These are phyloP conservation scores for Acacia confusa DNA, from an alignment of 306 rosid genomes.

Conservation along the genomic window DNA sequence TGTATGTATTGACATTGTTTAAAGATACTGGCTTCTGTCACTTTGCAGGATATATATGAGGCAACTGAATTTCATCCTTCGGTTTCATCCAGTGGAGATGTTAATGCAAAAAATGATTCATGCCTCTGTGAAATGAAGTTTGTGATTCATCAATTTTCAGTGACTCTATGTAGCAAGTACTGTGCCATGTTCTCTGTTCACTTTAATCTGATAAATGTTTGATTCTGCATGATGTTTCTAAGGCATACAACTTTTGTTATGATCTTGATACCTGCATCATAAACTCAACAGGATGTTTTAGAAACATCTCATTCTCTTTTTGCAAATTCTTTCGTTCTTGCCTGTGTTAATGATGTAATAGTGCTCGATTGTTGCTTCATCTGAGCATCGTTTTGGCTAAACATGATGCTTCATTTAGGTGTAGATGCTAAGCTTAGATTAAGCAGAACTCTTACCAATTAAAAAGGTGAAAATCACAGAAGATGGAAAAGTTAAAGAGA, in stretches of 20 bases:
- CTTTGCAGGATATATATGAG: slow-evolving; percentile 78
- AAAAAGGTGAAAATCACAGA: background rate
- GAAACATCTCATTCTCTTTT: background rate
- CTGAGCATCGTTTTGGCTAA: background rate
- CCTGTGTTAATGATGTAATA: background rate
- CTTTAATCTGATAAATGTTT: background rate
- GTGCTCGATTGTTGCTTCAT: background rate
- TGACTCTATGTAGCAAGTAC: slow-evolving; percentile 68
- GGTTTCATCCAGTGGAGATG: slow-evolving; percentile 47
- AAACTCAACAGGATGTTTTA: background rate
- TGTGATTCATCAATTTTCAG: slow-evolving; percentile 61
- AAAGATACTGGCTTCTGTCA: slow-evolving; percentile 1
- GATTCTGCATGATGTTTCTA: background rate
- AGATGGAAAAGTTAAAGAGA: background rate
- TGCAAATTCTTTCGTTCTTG: background rate
- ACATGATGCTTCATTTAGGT: too few relatives aligned
- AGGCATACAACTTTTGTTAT: background rate
- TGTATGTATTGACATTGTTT: background rate
- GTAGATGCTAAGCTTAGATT: background rate
- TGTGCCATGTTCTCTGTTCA: slow-evolving; percentile 32
- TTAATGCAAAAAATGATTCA: slow-evolving; percentile 47
- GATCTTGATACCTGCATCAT: background rate
- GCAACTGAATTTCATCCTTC: slow-evolving; percentile 84
- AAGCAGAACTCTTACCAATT: background rate
- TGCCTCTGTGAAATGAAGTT: slow-evolving; percentile 57